phyloP scores from a whole-genome alignment of 2,329 filamentous ascomycete species.

The Kalaharituber pfeilii region DNA sequence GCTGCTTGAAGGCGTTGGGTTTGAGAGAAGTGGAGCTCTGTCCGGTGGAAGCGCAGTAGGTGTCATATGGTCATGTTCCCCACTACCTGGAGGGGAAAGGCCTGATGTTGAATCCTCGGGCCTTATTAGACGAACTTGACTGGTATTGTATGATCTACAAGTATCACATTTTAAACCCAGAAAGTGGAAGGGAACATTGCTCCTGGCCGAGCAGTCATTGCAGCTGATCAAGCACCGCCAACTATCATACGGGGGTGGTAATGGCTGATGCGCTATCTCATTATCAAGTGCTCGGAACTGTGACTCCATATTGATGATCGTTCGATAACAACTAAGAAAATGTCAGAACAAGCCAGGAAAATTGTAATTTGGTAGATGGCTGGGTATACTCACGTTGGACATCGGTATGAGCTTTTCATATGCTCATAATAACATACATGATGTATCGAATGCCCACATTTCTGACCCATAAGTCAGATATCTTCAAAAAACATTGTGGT shows the following conservation, averaged over 20 bases:
- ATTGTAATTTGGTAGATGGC: not conserved
- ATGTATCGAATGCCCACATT: constrained; percentile 91
- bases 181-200: constrained; percentile 82
- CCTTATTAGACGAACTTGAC: constrained; percentile 44
- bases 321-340: constrained; percentile 70
- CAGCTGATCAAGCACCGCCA: constrained; percentile 73
- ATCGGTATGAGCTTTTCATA: constrained; percentile 82
- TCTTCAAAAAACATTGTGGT: not conserved
- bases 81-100: constrained; percentile 6
- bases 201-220: constrained; percentile 85
- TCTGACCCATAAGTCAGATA: constrained; percentile 22
- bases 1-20: not conserved
- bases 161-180: constrained; percentile 74
- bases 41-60: constrained; percentile 12
- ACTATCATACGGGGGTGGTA: constrained; percentile 67
- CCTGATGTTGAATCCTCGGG: constrained; percentile 13
- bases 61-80: constrained; percentile 19
- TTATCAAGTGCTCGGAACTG: constrained; percentile 84
- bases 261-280: constrained; percentile 73
- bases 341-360: not conserved
- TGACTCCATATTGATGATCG: constrained; percentile 91
- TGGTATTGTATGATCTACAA: constrained; percentile 53
- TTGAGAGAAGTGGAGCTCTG: constrained; percentile 10
- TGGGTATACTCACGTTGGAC: constrained; percentile 31
- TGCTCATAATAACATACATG: constrained; percentile 74